Conservation (phyloP, 2,329 filamentous ascomycete genomes). For the Hypoxylon sp. region DNA sequence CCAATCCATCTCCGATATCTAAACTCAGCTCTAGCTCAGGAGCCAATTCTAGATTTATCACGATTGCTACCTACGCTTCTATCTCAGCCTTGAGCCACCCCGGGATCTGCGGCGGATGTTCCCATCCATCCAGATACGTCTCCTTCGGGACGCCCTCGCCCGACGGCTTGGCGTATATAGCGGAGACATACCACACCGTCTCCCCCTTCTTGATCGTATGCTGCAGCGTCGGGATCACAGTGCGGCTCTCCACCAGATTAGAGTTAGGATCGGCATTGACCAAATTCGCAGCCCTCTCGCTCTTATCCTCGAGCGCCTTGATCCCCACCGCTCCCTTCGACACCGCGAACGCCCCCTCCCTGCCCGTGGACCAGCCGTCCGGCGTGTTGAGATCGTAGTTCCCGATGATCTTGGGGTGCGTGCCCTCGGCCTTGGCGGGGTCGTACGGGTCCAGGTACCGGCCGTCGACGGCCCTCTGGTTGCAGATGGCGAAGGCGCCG, state of each 20-base stretch:
- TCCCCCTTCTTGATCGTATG: conserved; percentile 71
- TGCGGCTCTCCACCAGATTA: conserved; percentile 80
- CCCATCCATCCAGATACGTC: conserved; percentile 74
- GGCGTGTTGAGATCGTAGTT: conserved; percentile 72
- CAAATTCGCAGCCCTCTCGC: conserved; percentile 71
- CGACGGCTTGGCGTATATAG: conserved; percentile 78
- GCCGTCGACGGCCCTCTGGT: conserved; percentile 64
- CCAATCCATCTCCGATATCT: neutral
- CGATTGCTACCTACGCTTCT: conserved; percentile 32
- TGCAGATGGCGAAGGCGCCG: conserved; percentile 79
- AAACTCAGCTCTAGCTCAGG: neutral
- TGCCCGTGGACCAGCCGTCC: conserved; percentile 67
- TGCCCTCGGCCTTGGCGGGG: conserved; percentile 63
- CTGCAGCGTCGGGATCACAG: conserved; percentile 78
- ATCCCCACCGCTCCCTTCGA: conserved; percentile 71
- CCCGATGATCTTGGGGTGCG: conserved; percentile 69
- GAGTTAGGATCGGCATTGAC: conserved; percentile 85
- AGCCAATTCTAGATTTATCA: neutral
- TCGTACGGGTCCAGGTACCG: conserved; percentile 68
- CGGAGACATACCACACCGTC: conserved; percentile 77
- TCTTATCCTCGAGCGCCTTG: conserved; percentile 66
- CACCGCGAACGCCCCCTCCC: conserved; percentile 69
- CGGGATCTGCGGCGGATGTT: conserved; percentile 70
- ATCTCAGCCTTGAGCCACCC: conserved; percentile 72
- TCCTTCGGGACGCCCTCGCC: conserved; percentile 66